Base-by-base conservation (phyloP, 2,329 filamentous ascomycete species). In the Sclerotinia nivalis region DNA sequence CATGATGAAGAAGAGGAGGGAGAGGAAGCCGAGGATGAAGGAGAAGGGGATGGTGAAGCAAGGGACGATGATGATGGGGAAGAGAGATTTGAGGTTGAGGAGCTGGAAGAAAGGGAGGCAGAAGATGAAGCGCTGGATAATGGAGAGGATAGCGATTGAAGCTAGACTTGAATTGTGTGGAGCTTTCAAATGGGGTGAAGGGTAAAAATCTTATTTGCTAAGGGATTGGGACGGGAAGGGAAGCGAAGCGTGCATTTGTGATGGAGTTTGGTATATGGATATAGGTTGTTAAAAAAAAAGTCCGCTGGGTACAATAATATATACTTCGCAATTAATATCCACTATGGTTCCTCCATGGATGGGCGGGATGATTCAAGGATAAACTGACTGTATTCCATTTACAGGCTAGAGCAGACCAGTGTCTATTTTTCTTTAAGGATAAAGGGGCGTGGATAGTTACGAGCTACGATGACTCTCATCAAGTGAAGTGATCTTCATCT, bases 71-170 rank as follows among this genome's bases (percentile, higher is more conserved):
- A 84, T 5, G 84, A 84, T 13, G 84, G 84, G 52, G 85, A 86
- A 58, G 85, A 87, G 54, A 85, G 87, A 65, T 83, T 83, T 6
- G 83, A 85, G 25, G 84, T 80, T 0, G 87, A 86, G 54, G 85
- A 87, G 49, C 84, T 86, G 61, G 84, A 82, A 72, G 83, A 83
- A 5, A 82, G 83, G 28, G 82, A 82, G 54, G 78, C 75, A 2
- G 80, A 82, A 12, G 85, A 82, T 70, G 89, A 91, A 73, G 89
- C 87, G 18, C 78, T 90, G 70, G 88, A 89, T 73, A 81, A 84
- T 76, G 87, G 85, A 15, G 84, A 86, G 66, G 87, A 89, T 70
- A 77, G 76, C 49, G 76, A 77, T 69, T 77, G 71, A 76, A n/a
- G 18, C 61, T 28, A 12, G n/a, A 22, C n/a, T 25, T 43, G 4